A percentile compares a stretch with the other conserved stretches of the same genome.
Evolutionary conservation across 2,329 filamentous ascomycete genomes (phyloP).

Genomic region (Fusarium sp.): DNA sequence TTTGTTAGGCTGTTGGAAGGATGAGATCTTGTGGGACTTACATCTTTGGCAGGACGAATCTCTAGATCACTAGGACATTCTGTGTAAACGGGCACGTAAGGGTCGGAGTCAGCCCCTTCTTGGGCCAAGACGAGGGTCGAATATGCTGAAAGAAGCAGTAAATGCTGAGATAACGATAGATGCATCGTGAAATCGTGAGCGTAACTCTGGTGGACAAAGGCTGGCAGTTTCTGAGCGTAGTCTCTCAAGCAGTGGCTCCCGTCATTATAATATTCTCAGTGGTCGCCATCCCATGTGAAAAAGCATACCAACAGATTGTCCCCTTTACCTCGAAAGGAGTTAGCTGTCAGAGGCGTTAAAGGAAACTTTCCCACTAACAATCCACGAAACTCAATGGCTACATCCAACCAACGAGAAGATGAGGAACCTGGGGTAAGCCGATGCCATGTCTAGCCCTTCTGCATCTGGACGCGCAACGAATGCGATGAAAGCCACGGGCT

Average conservation of each 20-base stretch:
- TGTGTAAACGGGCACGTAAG: slow-evolving; percentile 31
- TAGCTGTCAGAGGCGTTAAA: background rate
- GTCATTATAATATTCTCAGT: background rate
- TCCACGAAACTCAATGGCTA: slow-evolving; percentile 4
- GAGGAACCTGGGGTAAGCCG: background rate
- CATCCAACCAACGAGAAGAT: slow-evolving; percentile 10
- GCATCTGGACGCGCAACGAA: background rate
- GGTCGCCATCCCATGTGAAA: background rate
- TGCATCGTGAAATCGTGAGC: background rate
- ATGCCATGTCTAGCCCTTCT: background rate
- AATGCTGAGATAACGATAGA: background rate
- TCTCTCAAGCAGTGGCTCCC: background rate
- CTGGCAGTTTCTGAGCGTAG: background rate
- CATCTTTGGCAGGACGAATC: slow-evolving; percentile 24
- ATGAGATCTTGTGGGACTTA: background rate
- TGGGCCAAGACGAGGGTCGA: slow-evolving; percentile 2
- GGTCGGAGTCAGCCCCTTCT: slow-evolving; percentile 14
- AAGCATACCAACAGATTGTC: slow-evolving; percentile 4
- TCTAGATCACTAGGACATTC: slow-evolving; percentile 22
- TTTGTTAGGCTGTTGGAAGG: fast-evolving
- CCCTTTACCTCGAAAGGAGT: background rate
- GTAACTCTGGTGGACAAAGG: no score
- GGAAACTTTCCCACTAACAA: slow-evolving; percentile 11
- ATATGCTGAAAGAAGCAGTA: background rate
- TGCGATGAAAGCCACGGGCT: slow-evolving; percentile 4